Base-by-base conservation (phyloP, 768 basidiomycete species). In the Lanmaoa rubissima region DNA sequence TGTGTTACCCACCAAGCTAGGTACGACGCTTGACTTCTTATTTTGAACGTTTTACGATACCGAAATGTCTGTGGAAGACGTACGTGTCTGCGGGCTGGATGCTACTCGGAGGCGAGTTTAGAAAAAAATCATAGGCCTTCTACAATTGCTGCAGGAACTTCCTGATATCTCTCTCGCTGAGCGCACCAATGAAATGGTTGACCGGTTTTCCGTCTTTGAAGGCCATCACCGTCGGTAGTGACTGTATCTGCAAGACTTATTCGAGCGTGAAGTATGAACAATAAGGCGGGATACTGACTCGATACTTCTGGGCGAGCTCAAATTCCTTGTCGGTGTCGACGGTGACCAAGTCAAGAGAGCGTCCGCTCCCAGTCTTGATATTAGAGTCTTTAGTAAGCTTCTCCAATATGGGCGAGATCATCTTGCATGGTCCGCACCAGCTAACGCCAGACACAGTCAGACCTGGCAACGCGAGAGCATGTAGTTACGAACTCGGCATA, bases 141-240 rank as follows among this genome's bases (percentile, higher is more conserved):
- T 68, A 73, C 31, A 85, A 43, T 45, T 62, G 65, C 57, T 76
- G 72, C 46, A 87, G 63, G 60, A 84, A 83, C 46, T 74, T 62
- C 53, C 70, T 69, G 19, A 87, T 70, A 0, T 70, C 75, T 31
- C 60, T 57, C 60, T 81, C 79, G 21, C 75, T 73, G 35, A 81
- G 68, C 4, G 84, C 83, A 45, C 87, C 90, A 2, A 84, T 74
- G 63, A 93, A 92, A 46, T 83, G 76, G 44, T 72, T 72, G n/a
- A 86, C 74, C 1, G 72, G 74, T 60, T 81, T 64, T 17, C 88
- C 90, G 47, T 85, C 79, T 54, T 77, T 80, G 74, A 92, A 92
- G 4, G 88, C 90, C 55, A 89, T 74, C 32, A 93, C 88, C 0
- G 90, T 92, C 4, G 90, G 90, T n/a, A 93, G 71, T 16, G 87